These are phyloP conservation scores for Candida pseudocylindracea DNA, from an alignment of 1,139 yeast species.

Conservation along the genomic window DNA sequence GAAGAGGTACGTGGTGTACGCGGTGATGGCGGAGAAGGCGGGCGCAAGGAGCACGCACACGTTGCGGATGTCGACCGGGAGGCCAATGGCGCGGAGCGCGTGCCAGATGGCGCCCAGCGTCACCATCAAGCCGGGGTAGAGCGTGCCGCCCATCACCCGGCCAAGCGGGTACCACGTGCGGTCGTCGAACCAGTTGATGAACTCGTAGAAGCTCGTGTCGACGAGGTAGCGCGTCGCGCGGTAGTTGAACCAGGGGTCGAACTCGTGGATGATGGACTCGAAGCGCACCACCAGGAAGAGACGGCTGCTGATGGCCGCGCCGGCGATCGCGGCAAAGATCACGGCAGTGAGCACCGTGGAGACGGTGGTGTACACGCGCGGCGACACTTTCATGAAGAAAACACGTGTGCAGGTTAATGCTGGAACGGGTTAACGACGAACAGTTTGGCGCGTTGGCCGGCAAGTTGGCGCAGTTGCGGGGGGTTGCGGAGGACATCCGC, in stretches of 20 bases:
- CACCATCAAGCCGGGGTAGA: slow-evolving; percentile 97
- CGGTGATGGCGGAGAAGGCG: slow-evolving; percentile 85
- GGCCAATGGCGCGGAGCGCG: slow-evolving; percentile 34
- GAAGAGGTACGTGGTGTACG: slow-evolving; percentile 75
- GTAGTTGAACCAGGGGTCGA: slow-evolving; percentile 97
- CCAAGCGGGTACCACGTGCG: slow-evolving; percentile 99
- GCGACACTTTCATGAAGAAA: too few species aligned
- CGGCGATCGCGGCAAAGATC: slow-evolving; percentile 53
- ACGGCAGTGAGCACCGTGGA: slow-evolving; percentile 33
- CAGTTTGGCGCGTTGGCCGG: too few species aligned
- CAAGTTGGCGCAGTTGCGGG: too few species aligned
- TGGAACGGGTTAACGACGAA: too few species aligned
- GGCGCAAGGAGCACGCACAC: slow-evolving; percentile 95
- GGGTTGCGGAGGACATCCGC: too few species aligned
- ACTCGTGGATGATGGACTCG: slow-evolving; percentile 94
- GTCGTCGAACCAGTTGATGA: slow-evolving; percentile 96
- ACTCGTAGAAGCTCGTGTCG: slow-evolving; percentile 65
- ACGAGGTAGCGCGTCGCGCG: slow-evolving; percentile 87
- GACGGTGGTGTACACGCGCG: slow-evolving; percentile 7
- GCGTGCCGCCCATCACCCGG: slow-evolving; percentile 96
- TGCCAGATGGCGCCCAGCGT: slow-evolving; percentile 85
- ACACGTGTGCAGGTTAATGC: too few species aligned
- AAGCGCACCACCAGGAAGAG: slow-evolving; percentile 63
- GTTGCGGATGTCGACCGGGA: slow-evolving; percentile 88
- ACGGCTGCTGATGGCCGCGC: slow-evolving; percentile 83